Evolutionary conservation across 352 stramenopile species (phyloP).

Genomic region (Globisporangium nagaii): DNA sequence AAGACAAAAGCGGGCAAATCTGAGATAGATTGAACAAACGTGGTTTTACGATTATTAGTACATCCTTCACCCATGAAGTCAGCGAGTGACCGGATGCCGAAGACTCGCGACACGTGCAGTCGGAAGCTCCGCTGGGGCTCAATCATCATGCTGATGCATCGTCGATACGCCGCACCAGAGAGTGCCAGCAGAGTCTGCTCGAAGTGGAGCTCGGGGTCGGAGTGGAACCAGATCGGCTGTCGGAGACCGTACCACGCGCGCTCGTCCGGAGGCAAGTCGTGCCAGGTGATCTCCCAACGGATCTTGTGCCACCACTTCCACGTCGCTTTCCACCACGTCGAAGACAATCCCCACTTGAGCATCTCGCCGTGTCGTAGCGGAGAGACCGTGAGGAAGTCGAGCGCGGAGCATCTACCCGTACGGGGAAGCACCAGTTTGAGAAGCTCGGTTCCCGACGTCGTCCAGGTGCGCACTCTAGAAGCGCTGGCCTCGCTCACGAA

Average conservation of each 20-base stretch:
- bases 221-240: conserved; percentile 12
- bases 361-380: conserved; percentile 8
- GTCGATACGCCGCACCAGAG: no score
- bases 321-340: conserved; percentile 2
- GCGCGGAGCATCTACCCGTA: conserved; percentile 1
- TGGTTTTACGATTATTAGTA: no score
- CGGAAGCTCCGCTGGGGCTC: no score
- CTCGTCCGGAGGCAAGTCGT: conserved; percentile 4
- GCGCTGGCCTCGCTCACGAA: neutral
- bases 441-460: neutral
- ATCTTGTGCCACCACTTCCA: conserved; percentile 11
- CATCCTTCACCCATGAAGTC: no score
- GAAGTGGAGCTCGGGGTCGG: conserved; percentile 2
- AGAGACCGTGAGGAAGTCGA: conserved; percentile 10
- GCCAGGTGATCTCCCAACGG: conserved; percentile 10
- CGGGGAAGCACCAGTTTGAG: conserved; percentile 1
- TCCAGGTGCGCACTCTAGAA: conserved; percentile 5
- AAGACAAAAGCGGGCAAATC: no score
- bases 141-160: no score
- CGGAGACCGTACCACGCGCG: neutral
- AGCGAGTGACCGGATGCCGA: no score
- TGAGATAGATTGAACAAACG: no score
- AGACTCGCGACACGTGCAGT: no score
- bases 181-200: no score
- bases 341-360: conserved; percentile 12